A percentile compares a stretch with the other conserved stretches of the same genome.
Evolutionary conservation across 768 basidiomycete genomes (phyloP).

Genomic region (Agaricus subrufescens): DNA sequence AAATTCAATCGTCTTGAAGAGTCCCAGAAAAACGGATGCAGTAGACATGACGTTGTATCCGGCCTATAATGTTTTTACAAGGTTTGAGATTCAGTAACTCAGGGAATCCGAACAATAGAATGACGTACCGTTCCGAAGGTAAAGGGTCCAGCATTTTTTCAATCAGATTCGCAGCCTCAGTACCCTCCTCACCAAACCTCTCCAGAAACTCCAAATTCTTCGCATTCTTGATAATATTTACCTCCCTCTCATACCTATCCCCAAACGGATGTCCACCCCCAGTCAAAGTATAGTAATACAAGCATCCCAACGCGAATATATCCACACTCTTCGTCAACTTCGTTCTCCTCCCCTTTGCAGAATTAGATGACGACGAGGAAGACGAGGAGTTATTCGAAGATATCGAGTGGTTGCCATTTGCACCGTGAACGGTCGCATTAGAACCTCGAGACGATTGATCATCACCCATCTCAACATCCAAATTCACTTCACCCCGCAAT

Average conservation of each 20-base stretch:
- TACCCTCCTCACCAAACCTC: constrained; percentile 87
- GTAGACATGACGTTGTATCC: constrained; percentile 78
- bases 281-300: constrained; percentile 91
- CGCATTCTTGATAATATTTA: constrained; percentile 83
- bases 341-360: constrained; percentile 44
- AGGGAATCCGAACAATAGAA: background rate
- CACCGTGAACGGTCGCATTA: constrained; percentile 43
- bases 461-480: constrained; percentile 78
- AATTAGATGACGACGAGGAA: constrained; percentile 4
- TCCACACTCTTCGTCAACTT: constrained; percentile 93
- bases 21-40: constrained; percentile 98
- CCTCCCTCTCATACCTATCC: constrained; percentile 87
- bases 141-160: constrained; percentile 72
- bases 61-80: constrained; percentile 47
- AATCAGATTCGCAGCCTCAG: constrained; percentile 86
- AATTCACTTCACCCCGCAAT: constrained; percentile 86
- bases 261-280: constrained; percentile 93
- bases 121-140: constrained; percentile 64
- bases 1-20: constrained; percentile 80
- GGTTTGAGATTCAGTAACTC: background rate
- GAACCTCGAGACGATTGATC: constrained; percentile 68
- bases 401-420: constrained; percentile 6
- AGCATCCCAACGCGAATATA: constrained; percentile 92
- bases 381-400: constrained; percentile 18
- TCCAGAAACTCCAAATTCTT: constrained; percentile 70